phyloP scores from a whole-genome alignment of 768 basidiomycete genomes.

The Russula abietina region DNA sequence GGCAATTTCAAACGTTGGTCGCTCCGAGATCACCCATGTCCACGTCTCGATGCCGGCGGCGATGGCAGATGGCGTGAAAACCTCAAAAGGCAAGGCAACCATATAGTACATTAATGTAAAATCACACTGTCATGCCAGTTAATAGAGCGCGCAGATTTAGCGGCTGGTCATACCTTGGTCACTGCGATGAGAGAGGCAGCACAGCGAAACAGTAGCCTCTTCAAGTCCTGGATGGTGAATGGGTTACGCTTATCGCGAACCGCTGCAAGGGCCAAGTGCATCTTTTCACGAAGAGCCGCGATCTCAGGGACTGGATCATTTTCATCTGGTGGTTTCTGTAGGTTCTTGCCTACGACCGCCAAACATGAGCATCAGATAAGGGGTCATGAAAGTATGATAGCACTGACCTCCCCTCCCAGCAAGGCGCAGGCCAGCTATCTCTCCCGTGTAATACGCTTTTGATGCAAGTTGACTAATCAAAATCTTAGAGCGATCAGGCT shows the following conservation, averaged over 20 bases:
- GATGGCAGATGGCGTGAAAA: slow-evolving; percentile 81
- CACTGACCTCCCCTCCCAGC: slow-evolving; percentile 58
- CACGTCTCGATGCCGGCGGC: slow-evolving; percentile 88
- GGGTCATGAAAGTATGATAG: not conserved
- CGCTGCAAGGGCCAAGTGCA: slow-evolving; percentile 59
- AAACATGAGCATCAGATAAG: not conserved
- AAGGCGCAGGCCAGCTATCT: slow-evolving; percentile 73
- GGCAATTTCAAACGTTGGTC: slow-evolving; percentile 73
- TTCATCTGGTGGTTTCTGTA: slow-evolving; percentile 58
- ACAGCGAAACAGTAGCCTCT: slow-evolving; percentile 79
- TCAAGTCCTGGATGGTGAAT: slow-evolving; percentile 77
- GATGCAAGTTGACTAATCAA: slow-evolving; percentile 83
- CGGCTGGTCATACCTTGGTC: slow-evolving; percentile 42
- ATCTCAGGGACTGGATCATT: slow-evolving; percentile 57
- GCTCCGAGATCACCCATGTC: slow-evolving; percentile 92
- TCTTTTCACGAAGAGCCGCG: slow-evolving; percentile 55
- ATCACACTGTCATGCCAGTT: slow-evolving; percentile 53
- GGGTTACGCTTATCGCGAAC: slow-evolving; percentile 66
- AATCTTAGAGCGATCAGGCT: slow-evolving; percentile 74
- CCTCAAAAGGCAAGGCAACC: slow-evolving; percentile 81
- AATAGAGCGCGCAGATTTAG: not conserved
- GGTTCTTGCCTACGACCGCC: slow-evolving; percentile 41
- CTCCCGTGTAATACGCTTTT: slow-evolving; percentile 86
- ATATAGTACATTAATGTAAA: slow-evolving; percentile 81
- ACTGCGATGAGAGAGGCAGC: slow-evolving; percentile 73